These are phyloP conservation scores for Exophiala phaeomuriformis DNA, from an alignment of 2,329 filamentous ascomycete genomes.

Conservation along the genomic window DNA sequence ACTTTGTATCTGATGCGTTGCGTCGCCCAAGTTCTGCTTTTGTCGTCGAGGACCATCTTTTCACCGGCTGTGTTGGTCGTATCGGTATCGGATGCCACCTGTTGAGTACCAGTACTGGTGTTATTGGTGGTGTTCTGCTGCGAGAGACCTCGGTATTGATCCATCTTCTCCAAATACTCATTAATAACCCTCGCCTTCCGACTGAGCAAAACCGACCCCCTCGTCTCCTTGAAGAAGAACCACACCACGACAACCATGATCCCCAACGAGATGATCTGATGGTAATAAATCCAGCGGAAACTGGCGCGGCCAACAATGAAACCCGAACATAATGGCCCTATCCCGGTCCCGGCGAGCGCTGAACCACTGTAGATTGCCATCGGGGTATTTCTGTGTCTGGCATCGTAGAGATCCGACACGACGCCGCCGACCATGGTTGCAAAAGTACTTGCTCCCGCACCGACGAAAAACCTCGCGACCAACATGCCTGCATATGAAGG, in stretches of 20 bases:
- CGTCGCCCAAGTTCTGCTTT: not conserved
- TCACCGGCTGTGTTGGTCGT: not conserved
- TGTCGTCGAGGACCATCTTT: not conserved
- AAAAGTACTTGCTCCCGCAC: constrained; percentile 64
- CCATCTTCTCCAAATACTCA: constrained; percentile 64
- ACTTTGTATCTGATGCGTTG: constrained; percentile 22
- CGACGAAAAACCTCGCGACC: constrained; percentile 62
- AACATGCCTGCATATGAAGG: constrained; percentile 65
- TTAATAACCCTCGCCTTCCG: constrained; percentile 69
- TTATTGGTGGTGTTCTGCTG: not conserved
- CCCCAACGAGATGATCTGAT: constrained; percentile 65
- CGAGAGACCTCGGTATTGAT: constrained; percentile 1
- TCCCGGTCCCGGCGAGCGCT: constrained; percentile 70
- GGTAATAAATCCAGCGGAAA: constrained; percentile 87
- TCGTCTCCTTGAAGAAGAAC: constrained; percentile 70
- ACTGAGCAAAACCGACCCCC: constrained; percentile 71
- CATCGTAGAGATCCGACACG: constrained; percentile 75
- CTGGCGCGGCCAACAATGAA: constrained; percentile 59
- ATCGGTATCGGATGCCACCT: not conserved
- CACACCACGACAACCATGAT: constrained; percentile 58
- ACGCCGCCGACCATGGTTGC: constrained; percentile 90
- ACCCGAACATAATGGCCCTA: constrained; percentile 65
- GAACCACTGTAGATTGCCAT: constrained; percentile 83
- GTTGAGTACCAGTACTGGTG: not conserved
- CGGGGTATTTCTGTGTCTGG: constrained; percentile 71